These are phyloP conservation scores for Peterozyma toletana DNA, from an alignment of 805 yeast species.

Conservation along the genomic window DNA sequence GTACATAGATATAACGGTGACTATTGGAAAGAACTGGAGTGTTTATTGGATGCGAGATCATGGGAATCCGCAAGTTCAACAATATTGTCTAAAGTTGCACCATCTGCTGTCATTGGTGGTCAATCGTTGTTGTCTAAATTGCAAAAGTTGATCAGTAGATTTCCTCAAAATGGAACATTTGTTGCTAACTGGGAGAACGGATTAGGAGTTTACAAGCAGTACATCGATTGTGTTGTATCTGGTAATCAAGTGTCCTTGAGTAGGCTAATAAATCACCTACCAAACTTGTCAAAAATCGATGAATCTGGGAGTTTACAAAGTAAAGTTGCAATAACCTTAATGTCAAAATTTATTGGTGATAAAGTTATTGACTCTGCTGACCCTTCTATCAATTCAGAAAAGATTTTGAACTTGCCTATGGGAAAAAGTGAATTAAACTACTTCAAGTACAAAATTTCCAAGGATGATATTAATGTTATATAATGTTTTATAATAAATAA, in stretches of 20 bases:
- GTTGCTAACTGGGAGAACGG: conserved; percentile 48
- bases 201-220: conserved; percentile 50
- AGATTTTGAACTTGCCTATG: conserved; percentile 29
- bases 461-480: conserved; percentile 3
- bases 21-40: conserved; percentile 50
- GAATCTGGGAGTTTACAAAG: conserved; percentile 20
- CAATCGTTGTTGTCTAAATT: conserved; percentile 19
- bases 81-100: conserved; percentile 59
- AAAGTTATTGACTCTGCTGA: conserved; percentile 24
- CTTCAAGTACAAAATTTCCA: conserved; percentile 16
- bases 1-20: conserved; percentile 42
- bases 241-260: conserved; percentile 10
- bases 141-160: conserved; percentile 27
- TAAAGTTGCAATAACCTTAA: conserved; percentile 44
- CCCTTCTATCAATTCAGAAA: conserved; percentile 21
- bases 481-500: not conserved
- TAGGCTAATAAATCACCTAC: conserved; percentile 25
- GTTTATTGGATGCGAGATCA: conserved; percentile 52
- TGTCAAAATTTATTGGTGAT: conserved; percentile 41
- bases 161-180: conserved; percentile 31
- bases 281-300: conserved; percentile 22
- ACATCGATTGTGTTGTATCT: conserved; percentile 20
- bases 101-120: conserved; percentile 54
- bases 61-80: conserved; percentile 59
- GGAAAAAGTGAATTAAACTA: conserved; percentile 39